These are phyloP conservation scores for Penicillium manginii DNA, from an alignment of 495 filamentous ascomycete genomes.

Conservation along the genomic window DNA sequence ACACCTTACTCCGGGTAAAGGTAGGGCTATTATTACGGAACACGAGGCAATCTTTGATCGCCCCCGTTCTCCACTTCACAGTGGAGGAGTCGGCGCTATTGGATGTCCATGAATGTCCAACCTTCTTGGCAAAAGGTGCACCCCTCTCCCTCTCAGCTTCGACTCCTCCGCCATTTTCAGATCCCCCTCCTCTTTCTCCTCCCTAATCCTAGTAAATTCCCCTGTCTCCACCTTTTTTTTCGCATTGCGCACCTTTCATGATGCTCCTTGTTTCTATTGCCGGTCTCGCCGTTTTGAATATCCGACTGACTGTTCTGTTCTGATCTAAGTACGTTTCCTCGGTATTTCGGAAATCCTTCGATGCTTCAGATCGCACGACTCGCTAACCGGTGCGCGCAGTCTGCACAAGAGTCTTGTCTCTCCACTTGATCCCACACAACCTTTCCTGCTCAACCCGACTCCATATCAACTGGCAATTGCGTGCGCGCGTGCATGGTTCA, in stretches of 20 bases:
- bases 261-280: not conserved
- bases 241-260: no score
- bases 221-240: not conserved
- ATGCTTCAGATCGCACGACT: conserved; percentile 18
- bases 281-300: conserved; percentile 2
- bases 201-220: not conserved
- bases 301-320: not conserved
- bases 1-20: not conserved
- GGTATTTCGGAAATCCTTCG: not conserved
- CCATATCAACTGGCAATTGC: no score
- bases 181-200: conserved; percentile 14
- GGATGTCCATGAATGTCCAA: conserved; percentile 15
- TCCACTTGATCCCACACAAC: no score
- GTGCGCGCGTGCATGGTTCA: not conserved
- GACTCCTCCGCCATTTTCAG: not conserved
- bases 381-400: conserved; percentile 9
- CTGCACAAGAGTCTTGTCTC: no score
- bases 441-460: no score
- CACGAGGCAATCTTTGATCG: conserved; percentile 7
- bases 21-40: not conserved
- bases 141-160: conserved; percentile 22
- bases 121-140: conserved; percentile 17
- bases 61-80: conserved; percentile 10
- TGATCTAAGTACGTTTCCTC: not conserved
- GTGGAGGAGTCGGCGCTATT: conserved; percentile 20